Evolutionary conservation across 2,329 filamentous ascomycete genomes (phyloP).

Genomic region (Fusarium redolens): DNA sequence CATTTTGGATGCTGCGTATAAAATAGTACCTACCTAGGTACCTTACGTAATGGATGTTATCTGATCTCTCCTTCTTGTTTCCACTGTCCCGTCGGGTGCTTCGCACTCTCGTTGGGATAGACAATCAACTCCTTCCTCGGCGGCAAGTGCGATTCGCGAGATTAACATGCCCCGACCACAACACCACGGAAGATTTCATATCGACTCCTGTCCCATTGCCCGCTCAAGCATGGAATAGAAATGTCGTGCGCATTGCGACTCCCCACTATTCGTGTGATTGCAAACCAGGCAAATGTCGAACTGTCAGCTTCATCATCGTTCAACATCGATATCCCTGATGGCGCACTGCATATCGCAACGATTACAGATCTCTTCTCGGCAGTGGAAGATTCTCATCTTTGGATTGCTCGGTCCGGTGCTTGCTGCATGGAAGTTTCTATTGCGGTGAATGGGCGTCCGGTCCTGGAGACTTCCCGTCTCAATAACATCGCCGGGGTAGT

Average conservation of each 20-base stretch:
- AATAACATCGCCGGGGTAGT: conserved; percentile 36
- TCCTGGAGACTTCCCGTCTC: conserved; percentile 22
- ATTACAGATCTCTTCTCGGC: conserved; percentile 41
- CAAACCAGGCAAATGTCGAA: conserved; percentile 38
- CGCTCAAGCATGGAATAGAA: background rate
- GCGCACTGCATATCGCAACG: conserved; percentile 16
- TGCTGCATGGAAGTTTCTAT: conserved; percentile 48
- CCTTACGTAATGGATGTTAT: background rate
- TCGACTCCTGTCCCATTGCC: background rate
- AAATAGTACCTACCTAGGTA: background rate
- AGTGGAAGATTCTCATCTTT: conserved; percentile 43
- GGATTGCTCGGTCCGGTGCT: conserved; percentile 48
- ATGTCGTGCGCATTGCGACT: conserved; percentile 37
- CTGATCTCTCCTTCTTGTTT: conserved; percentile 3
- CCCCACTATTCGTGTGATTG: conserved; percentile 40
- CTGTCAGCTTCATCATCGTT: conserved; percentile 44
- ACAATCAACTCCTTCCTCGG: background rate
- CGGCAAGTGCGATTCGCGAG: background rate
- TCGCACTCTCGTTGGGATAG: background rate
- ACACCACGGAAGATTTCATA: background rate
- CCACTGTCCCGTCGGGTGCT: background rate
- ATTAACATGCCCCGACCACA: background rate
- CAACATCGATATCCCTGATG: conserved; percentile 40
- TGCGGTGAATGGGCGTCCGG: conserved; percentile 28
- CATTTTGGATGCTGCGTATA: background rate